Conservation (phyloP, 2,329 filamentous ascomycete species). For the Sporothrix inflata region DNA sequence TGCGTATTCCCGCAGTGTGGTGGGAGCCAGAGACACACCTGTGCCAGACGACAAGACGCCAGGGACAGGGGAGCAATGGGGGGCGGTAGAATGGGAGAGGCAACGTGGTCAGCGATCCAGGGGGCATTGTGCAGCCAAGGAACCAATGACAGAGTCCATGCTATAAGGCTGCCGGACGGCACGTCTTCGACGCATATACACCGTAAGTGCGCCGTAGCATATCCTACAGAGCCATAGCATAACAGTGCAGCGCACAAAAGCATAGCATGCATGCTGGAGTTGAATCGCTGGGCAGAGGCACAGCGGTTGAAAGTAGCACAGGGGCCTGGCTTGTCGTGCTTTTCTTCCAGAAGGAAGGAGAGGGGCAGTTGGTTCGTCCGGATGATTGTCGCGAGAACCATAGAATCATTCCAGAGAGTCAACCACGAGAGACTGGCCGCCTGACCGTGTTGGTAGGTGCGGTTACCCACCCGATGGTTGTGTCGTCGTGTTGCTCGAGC, state of each 20-base stretch:
- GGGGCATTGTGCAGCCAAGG: neutral
- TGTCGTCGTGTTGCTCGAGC: neutral
- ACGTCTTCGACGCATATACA: neutral
- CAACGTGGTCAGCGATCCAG: neutral
- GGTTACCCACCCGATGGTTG: neutral
- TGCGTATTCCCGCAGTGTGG: no score
- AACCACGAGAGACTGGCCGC: neutral
- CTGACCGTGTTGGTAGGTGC: neutral
- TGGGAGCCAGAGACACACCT: no score
- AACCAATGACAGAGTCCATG: neutral
- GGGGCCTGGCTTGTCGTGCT: neutral
- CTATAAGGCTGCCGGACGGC: neutral
- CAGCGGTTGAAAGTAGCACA: neutral
- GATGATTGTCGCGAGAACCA: conserved; percentile 7
- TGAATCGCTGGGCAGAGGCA: neutral
- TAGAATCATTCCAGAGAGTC: neutral
- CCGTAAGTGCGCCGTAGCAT: neutral
- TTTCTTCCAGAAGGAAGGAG: neutral
- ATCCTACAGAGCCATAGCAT: neutral
- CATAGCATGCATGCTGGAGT: neutral
- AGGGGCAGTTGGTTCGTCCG: conserved; percentile 7
- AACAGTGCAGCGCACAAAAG: neutral
- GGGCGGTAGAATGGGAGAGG: neutral
- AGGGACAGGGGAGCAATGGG: no score
- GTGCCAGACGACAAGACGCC: no score